Conservation (phyloP, 345 rosid species). For the Eucalyptus regnans region DNA sequence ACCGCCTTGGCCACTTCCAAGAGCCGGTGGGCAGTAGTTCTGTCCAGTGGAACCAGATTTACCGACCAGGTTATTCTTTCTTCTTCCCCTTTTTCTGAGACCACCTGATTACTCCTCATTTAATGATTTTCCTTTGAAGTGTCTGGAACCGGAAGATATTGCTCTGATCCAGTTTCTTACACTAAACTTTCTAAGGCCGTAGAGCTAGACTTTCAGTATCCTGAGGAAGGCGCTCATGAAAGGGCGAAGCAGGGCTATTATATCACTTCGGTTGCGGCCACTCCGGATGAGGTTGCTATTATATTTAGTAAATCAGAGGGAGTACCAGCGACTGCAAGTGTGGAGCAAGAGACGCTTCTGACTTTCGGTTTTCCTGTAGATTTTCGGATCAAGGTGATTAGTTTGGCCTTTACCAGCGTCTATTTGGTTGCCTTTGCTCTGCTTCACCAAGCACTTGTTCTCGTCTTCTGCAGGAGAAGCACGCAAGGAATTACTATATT, state of each 20-base stretch:
- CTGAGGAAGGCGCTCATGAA: background rate
- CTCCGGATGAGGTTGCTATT: background rate
- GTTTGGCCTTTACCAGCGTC: background rate
- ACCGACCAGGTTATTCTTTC: background rate
- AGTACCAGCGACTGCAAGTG: background rate
- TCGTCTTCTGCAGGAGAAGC: background rate
- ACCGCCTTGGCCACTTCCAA: slow-evolving; percentile 6
- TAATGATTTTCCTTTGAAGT: background rate
- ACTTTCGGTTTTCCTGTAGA: background rate
- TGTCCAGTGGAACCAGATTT: background rate
- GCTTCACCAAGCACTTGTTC: background rate
- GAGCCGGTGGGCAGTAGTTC: slow-evolving; percentile 5
- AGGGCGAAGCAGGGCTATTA: background rate
- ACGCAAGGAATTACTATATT: background rate
- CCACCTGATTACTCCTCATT: background rate
- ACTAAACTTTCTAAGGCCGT: background rate
- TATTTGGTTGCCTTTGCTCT: background rate
- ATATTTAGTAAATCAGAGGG: background rate
- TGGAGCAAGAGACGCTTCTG: background rate
- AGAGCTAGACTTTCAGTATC: background rate
- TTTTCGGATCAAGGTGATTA: background rate
- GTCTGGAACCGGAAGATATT: background rate
- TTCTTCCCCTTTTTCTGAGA: background rate
- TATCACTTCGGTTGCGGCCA: background rate
- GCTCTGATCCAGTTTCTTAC: background rate